Evolutionary conservation across 306 rosid species (phyloP).

Genomic region (Erythrophleum fordii): DNA sequence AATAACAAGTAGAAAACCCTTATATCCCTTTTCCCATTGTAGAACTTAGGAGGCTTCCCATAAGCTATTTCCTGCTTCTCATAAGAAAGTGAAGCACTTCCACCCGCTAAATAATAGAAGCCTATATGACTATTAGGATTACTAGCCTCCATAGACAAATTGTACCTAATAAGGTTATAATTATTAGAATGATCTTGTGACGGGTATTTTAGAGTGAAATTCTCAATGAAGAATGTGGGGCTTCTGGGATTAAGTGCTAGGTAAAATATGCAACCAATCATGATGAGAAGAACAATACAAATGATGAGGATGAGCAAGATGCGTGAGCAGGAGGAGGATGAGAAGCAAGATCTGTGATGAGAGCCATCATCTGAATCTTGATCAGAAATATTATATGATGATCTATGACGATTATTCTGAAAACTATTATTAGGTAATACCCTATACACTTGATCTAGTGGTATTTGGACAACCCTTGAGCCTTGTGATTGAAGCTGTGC

Average conservation of each 20-base stretch:
- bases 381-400: background rate
- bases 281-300: background rate
- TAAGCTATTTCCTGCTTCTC: background rate
- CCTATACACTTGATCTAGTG: background rate
- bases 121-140: background rate
- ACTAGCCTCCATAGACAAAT: background rate
- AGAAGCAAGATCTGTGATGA: background rate
- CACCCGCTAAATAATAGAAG: background rate
- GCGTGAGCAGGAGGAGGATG: background rate
- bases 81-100: background rate
- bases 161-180: background rate
- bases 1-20: background rate
- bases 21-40: background rate
- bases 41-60: background rate
- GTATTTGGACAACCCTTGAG: background rate
- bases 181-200: background rate
- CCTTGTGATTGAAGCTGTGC: background rate
- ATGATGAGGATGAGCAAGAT: background rate
- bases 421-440: background rate
- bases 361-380: background rate
- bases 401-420: background rate
- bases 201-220: background rate
- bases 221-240: background rate
- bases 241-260: background rate
- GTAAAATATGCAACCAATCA: background rate